phyloP scores from a whole-genome alignment of 2,329 filamentous ascomycete genomes.

The Cordyceps militaris region DNA sequence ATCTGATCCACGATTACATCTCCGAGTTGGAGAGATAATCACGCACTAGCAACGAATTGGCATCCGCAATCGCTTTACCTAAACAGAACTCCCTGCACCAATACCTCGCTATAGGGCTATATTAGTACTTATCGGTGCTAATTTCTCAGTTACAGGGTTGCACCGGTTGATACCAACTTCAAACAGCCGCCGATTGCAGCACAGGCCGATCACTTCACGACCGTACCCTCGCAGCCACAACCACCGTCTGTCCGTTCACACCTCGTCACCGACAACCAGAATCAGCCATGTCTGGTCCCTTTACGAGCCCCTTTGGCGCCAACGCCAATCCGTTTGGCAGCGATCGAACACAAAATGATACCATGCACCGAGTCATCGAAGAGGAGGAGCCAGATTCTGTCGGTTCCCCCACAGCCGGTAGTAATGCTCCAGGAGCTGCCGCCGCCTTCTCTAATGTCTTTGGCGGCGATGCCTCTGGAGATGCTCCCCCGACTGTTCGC shows the following conservation, averaged over 20 bases:
- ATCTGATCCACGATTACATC: not conserved
- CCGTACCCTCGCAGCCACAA: not conserved
- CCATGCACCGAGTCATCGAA: conserved; percentile 58
- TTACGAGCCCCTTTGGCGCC: conserved; percentile 64
- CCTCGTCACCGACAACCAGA: not conserved
- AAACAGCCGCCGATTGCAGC: not conserved
- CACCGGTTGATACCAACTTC: not conserved
- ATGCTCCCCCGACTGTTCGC: conserved; percentile 40
- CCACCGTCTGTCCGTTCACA: not conserved
- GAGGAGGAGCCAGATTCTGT: conserved; percentile 75
- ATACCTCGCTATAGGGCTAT: not conserved
- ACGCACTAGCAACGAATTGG: not conserved
- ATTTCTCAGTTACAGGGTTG: not conserved
- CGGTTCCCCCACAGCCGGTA: conserved; percentile 64
- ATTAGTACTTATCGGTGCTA: not conserved
- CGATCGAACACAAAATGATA: conserved; percentile 30
- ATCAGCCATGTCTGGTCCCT: conserved; percentile 61
- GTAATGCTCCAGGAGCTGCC: conserved; percentile 39
- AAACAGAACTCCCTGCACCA: not conserved
- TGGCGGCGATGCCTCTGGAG: conserved; percentile 42
- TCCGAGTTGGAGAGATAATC: not conserved
- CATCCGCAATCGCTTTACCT: not conserved
- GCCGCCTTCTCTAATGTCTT: conserved; percentile 45
- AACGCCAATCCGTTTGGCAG: conserved; percentile 68
- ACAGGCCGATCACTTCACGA: not conserved